phyloP scores from a whole-genome alignment of 495 filamentous ascomycete species.

The Aspergillus conjunctus region DNA sequence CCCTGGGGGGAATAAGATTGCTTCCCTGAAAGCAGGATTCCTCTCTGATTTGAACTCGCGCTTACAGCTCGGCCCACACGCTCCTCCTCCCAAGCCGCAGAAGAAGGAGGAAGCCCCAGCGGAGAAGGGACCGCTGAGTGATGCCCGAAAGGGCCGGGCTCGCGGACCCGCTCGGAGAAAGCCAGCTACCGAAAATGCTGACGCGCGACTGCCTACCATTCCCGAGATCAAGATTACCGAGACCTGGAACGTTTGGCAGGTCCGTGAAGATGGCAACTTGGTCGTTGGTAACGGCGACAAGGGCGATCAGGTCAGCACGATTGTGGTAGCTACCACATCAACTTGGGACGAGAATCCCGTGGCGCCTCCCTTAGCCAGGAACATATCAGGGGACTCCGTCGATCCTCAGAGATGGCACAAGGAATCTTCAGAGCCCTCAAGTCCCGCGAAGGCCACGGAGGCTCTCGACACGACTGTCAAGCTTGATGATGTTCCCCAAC shows the following conservation, averaged over 20 bases:
- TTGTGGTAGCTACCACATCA: slow-evolving; percentile 32
- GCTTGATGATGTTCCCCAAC: slow-evolving; percentile 31
- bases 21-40: slow-evolving; percentile 85
- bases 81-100: slow-evolving; percentile 64
- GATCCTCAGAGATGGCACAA: slow-evolving; percentile 28
- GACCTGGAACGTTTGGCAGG: slow-evolving; percentile 55
- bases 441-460: slow-evolving; percentile 9
- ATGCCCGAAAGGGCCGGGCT: slow-evolving; percentile 87
- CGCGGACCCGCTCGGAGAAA: slow-evolving; percentile 83
- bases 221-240: slow-evolving; percentile 51
- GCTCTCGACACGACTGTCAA: slow-evolving; percentile 19
- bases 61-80: slow-evolving; percentile 77
- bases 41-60: slow-evolving; percentile 86
- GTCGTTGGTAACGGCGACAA: slow-evolving; percentile 38
- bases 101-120: slow-evolving; percentile 59
- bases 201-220: slow-evolving; percentile 37
- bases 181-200: slow-evolving; percentile 49
- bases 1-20: slow-evolving; percentile 80
- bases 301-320: slow-evolving; percentile 26
- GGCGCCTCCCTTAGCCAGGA: slow-evolving; percentile 50
- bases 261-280: slow-evolving; percentile 48
- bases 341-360: slow-evolving; percentile 28
- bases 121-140: slow-evolving; percentile 76
- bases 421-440: slow-evolving; percentile 17
- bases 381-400: slow-evolving; percentile 58